Evolutionary conservation across 108 stramenopile genomes (phyloP).

Genomic region (Cyclotella kingstonii): DNA sequence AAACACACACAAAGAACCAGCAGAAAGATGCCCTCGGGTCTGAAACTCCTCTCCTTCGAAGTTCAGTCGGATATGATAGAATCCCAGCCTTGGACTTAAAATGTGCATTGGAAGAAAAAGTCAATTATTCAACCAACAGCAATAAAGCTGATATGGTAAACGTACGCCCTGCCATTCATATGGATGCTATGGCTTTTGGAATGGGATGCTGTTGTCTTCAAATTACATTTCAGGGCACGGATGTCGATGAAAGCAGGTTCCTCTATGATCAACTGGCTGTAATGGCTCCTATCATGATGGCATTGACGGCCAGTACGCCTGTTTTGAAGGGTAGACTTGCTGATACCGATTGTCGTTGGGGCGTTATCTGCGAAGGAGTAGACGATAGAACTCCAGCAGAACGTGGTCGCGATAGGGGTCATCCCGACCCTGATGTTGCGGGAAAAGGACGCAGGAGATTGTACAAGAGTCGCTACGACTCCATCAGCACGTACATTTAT

Average conservation of each 20-base stretch:
- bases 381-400: constrained; percentile 95
- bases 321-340: constrained; percentile 90
- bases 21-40: constrained; percentile 75
- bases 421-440: constrained; percentile 63
- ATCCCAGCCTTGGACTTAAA: constrained; percentile 22
- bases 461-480: constrained; percentile 95
- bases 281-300: constrained; percentile 97
- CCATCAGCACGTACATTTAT: constrained; percentile 93
- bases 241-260: constrained; percentile 94
- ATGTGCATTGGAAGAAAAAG: constrained; percentile 44
- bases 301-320: constrained; percentile 96
- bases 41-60: constrained; percentile 67
- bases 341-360: constrained; percentile 97
- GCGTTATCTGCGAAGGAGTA: constrained; percentile 91
- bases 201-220: constrained; percentile 99
- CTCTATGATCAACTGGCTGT: constrained; percentile 98
- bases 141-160: constrained; percentile 38
- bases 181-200: constrained; percentile 99
- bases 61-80: constrained; percentile 11
- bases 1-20: constrained; percentile 65
- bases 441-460: constrained; percentile 74
- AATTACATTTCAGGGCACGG: constrained; percentile 97
- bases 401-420: constrained; percentile 63
- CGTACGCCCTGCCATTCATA: constrained; percentile 84
- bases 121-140: constrained; percentile 17